These are phyloP conservation scores for Ceratocystis papillata DNA, from an alignment of 2,329 filamentous ascomycete species.

Conservation along the genomic window DNA sequence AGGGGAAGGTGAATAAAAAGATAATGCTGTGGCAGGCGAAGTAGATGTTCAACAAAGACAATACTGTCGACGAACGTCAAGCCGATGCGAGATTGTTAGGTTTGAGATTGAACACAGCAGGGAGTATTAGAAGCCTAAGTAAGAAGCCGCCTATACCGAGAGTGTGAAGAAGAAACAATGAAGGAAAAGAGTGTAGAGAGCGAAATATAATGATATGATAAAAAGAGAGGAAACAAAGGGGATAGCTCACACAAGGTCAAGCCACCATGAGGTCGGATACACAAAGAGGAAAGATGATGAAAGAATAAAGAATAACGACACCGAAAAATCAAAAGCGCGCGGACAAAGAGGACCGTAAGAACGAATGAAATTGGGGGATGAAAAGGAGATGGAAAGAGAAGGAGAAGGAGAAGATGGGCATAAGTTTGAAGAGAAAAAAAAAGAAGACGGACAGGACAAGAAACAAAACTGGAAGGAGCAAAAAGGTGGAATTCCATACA, in stretches of 20 bases:
- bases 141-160: neutral
- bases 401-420: neutral
- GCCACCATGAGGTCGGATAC: neutral
- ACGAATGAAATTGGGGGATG: neutral
- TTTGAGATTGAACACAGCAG: neutral
- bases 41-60: neutral
- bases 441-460: neutral
- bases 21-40: neutral
- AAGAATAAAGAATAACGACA: neutral
- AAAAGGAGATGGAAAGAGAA: neutral
- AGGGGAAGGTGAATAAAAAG: neutral
- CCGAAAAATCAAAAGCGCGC: neutral
- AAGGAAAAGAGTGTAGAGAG: neutral
- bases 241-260: neutral
- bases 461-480: conserved; percentile 3
- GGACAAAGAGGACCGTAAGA: neutral
- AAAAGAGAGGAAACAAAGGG: neutral
- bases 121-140: neutral
- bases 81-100: neutral
- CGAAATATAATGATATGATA: neutral
- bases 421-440: conserved; percentile 3
- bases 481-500: neutral
- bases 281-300: neutral
- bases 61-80: neutral
- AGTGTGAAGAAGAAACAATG: neutral